These are phyloP conservation scores for Kwoniella sp. DNA, from an alignment of 768 basidiomycete genomes.

Conservation along the genomic window DNA sequence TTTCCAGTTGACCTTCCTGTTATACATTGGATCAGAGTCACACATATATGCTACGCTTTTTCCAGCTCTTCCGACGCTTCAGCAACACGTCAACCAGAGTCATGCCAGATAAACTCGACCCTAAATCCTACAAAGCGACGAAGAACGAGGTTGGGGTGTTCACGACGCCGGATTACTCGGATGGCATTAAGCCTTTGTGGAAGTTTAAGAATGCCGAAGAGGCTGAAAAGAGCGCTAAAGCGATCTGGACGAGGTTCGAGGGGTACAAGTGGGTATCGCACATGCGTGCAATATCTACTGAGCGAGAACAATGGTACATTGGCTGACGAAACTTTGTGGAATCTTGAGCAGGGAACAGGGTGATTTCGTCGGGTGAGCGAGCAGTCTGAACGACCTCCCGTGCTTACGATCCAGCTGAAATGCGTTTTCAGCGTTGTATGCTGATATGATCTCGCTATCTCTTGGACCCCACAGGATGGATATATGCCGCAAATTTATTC, in stretches of 20 bases:
- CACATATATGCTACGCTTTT: not conserved
- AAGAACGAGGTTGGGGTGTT: conserved; percentile 54
- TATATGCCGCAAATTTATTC: conserved; percentile 52
- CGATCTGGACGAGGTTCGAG: conserved; percentile 42
- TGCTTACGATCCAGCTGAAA: too few relatives aligned
- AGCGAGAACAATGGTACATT: too few relatives aligned
- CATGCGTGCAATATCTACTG: not conserved
- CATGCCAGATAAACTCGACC: not conserved
- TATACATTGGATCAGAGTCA: not conserved
- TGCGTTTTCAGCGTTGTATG: too few relatives aligned
- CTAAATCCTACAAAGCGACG: conserved; percentile 22
- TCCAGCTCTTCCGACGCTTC: not conserved
- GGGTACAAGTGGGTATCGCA: conserved; percentile 26
- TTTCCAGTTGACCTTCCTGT: too few relatives aligned
- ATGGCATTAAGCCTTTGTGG: conserved; percentile 47
- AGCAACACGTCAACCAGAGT: not conserved
- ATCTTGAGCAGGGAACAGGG: not conserved
- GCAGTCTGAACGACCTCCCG: too few relatives aligned
- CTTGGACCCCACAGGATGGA: conserved; percentile 41
- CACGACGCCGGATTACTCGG: conserved; percentile 53
- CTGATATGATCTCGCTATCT: not conserved
- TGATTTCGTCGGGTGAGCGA: conserved; percentile 43
- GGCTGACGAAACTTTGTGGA: conserved; percentile 2
- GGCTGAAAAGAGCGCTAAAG: conserved; percentile 36
- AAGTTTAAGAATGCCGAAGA: conserved; percentile 47